These are phyloP conservation scores for Dactylorhiza incarnata DNA, from an alignment of 106 monocot species.

Conservation along the genomic window DNA sequence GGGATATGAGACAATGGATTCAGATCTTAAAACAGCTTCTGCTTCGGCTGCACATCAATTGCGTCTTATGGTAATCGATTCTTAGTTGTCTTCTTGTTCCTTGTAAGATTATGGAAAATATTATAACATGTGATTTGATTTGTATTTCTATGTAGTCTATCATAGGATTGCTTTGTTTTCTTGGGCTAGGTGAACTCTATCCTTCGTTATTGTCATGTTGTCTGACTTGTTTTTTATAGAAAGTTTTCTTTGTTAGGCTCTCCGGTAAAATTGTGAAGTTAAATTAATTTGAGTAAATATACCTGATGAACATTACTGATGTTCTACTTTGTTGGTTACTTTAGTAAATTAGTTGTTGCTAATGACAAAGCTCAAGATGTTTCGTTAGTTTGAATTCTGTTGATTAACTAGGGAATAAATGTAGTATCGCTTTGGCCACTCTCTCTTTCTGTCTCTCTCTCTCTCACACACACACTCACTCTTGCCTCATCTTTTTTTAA, in stretches of 20 bases:
- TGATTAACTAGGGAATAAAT: too few relatives aligned
- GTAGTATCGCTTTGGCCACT: too few relatives aligned
- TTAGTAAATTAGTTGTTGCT: neutral
- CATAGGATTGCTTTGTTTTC: neutral
- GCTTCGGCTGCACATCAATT: conserved; percentile 75
- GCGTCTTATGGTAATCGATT: conserved; percentile 79
- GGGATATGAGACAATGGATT: conserved; percentile 88
- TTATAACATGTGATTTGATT: neutral
- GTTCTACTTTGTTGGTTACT: neutral
- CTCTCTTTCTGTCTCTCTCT: neutral
- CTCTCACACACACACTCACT: neutral
- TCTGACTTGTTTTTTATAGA: neutral
- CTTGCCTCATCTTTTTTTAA: too few relatives aligned
- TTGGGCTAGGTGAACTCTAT: too few relatives aligned
- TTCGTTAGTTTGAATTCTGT: too few relatives aligned
- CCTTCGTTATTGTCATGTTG: neutral
- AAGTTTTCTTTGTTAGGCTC: neutral
- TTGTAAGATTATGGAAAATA: conserved; percentile 5
- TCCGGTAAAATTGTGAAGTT: neutral
- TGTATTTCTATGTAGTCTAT: neutral
- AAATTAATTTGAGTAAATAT: neutral
- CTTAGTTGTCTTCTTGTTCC: neutral
- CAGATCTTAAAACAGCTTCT: conserved; percentile 53
- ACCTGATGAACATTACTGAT: neutral
- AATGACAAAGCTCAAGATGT: too few relatives aligned